These are phyloP conservation scores for Colletotrichum acutatum DNA, from an alignment of 2,329 filamentous ascomycete genomes.

Conservation along the genomic window DNA sequence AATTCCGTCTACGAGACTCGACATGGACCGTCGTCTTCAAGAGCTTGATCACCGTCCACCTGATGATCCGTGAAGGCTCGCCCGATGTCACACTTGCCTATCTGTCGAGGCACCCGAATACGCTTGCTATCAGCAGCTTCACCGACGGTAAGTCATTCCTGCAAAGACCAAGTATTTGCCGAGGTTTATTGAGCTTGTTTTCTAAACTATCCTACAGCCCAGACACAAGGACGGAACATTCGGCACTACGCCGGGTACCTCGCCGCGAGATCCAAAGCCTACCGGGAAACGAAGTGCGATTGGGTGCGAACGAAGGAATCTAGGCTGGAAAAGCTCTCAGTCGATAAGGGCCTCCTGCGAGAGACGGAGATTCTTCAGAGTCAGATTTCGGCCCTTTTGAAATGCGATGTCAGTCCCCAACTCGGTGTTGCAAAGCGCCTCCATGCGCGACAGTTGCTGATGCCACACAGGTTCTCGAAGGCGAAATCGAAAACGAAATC, in stretches of 20 bases:
- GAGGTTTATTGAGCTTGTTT: not conserved
- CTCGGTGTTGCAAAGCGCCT: not conserved
- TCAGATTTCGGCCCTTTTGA: constrained; percentile 85
- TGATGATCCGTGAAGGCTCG: constrained; percentile 97
- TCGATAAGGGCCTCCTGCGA: constrained; percentile 91
- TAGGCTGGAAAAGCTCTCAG: constrained; percentile 83
- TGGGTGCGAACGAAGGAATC: constrained; percentile 88
- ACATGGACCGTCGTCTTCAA: constrained; percentile 99
- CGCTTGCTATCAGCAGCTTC: constrained; percentile 89
- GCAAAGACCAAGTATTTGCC: not conserved
- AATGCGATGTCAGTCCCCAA: constrained; percentile 81
- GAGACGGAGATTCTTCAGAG: constrained; percentile 92
- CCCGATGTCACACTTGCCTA: constrained; percentile 88
- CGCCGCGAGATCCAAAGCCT: constrained; percentile 83
- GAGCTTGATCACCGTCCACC: constrained; percentile 91
- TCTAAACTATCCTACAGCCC: constrained; percentile 65
- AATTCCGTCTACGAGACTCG: constrained; percentile 89
- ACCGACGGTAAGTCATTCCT: constrained; percentile 78
- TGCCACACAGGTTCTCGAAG: constrained; percentile 76
- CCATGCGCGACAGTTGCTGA: constrained; percentile 15
- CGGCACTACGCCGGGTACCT: constrained; percentile 91
- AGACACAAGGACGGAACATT: constrained; percentile 95
- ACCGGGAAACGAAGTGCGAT: constrained; percentile 85
- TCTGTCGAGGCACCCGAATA: constrained; percentile 82
- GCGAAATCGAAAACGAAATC: constrained; percentile 95